Percentiles rank a stretch among this genome's conserved stretches.
These are phyloP conservation scores for Trichoderma lentiforme DNA, from an alignment of 2,329 filamentous ascomycete species.

Conservation along the genomic window DNA sequence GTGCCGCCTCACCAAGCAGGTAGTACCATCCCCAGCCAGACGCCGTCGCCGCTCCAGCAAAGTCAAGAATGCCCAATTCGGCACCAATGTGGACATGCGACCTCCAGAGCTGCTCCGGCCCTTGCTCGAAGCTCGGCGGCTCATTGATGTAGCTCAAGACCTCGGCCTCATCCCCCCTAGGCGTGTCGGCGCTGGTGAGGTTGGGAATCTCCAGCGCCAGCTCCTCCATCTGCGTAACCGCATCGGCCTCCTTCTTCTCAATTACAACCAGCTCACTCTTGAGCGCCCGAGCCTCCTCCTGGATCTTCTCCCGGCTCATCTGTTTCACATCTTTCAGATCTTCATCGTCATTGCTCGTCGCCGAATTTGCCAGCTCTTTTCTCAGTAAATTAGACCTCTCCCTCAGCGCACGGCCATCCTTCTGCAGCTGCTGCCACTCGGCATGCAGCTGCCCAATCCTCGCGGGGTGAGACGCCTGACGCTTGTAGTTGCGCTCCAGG, in stretches of 20 bases:
- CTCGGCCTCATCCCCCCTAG: slow-evolving; percentile 61
- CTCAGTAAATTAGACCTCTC: slow-evolving; percentile 65
- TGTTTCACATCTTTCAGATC: slow-evolving; percentile 35
- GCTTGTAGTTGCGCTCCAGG: slow-evolving; percentile 75
- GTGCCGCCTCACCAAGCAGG: slow-evolving; percentile 82
- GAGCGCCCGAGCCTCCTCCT: slow-evolving; percentile 61
- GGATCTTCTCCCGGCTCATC: slow-evolving; percentile 49
- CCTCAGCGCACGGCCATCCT: slow-evolving; percentile 57
- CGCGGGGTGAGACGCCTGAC: slow-evolving; percentile 51
- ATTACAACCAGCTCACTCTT: slow-evolving; percentile 61
- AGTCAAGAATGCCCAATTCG: slow-evolving; percentile 87
- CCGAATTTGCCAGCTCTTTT: slow-evolving; percentile 50
- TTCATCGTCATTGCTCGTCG: slow-evolving; percentile 43
- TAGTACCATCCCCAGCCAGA: slow-evolving; percentile 99
- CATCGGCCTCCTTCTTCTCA: slow-evolving; percentile 57
- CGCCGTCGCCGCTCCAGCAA: slow-evolving; percentile 73
- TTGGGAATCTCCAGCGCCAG: slow-evolving; percentile 83
- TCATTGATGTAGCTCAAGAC: slow-evolving; percentile 78
- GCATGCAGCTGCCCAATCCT: slow-evolving; percentile 55
- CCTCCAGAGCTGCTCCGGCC: slow-evolving; percentile 48
- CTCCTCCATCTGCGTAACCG: slow-evolving; percentile 64
- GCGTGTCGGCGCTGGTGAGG: slow-evolving; percentile 73
- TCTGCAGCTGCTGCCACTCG: slow-evolving; percentile 60
- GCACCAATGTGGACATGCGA: slow-evolving; percentile 86
- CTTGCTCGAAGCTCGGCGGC: slow-evolving; percentile 45